phyloP scores from a whole-genome alignment of 768 basidiomycete species.

The Pisolithus marmoratus region DNA sequence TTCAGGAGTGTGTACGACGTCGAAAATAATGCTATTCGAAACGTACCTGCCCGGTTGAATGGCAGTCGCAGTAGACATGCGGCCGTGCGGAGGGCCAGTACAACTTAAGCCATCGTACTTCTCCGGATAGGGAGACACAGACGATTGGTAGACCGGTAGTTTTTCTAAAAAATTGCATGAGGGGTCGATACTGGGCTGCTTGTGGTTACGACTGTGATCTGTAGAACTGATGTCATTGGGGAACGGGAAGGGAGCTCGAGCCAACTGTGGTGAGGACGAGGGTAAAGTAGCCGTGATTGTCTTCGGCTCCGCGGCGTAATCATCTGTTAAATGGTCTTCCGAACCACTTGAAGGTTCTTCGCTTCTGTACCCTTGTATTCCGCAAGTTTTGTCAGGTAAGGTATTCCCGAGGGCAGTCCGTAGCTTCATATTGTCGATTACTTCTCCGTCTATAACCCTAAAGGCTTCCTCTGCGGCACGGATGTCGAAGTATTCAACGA shows the following conservation, averaged over 20 bases:
- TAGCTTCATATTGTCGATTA: slow-evolving; percentile 49
- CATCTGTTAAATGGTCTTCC: slow-evolving; percentile 28
- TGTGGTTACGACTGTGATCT: slow-evolving; percentile 18
- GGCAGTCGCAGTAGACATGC: slow-evolving; percentile 5
- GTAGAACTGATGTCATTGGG: slow-evolving; percentile 17
- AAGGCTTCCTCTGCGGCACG: slow-evolving; percentile 51
- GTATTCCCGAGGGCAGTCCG: slow-evolving; percentile 34
- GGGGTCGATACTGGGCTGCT: slow-evolving; percentile 10
- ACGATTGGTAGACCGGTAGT: slow-evolving; percentile 16
- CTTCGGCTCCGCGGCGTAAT: slow-evolving; percentile 32
- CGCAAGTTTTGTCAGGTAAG: slow-evolving; percentile 15
- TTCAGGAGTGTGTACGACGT: slow-evolving; percentile 26
- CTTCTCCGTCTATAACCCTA: slow-evolving; percentile 41
- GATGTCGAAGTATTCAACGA: slow-evolving; percentile 65
- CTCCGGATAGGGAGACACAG: slow-evolving; percentile 11
- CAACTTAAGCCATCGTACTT: slow-evolving; percentile 11
- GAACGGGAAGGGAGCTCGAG: slow-evolving; percentile 18
- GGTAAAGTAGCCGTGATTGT: slow-evolving; percentile 30
- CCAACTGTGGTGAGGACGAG: slow-evolving; percentile 22
- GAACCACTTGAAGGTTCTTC: slow-evolving; percentile 17
- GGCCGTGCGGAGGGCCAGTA: slow-evolving; percentile 11
- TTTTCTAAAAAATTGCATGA: slow-evolving; percentile 8
- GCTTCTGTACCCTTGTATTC: slow-evolving; percentile 21
- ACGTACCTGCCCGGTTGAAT: slow-evolving; percentile 28
- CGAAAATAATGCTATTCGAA: slow-evolving; percentile 36